Percentiles rank a stretch among this genome's conserved stretches.
These are phyloP conservation scores for Pinus taeda DNA, from an alignment of 75 land plant species.

Conservation along the genomic window DNA sequence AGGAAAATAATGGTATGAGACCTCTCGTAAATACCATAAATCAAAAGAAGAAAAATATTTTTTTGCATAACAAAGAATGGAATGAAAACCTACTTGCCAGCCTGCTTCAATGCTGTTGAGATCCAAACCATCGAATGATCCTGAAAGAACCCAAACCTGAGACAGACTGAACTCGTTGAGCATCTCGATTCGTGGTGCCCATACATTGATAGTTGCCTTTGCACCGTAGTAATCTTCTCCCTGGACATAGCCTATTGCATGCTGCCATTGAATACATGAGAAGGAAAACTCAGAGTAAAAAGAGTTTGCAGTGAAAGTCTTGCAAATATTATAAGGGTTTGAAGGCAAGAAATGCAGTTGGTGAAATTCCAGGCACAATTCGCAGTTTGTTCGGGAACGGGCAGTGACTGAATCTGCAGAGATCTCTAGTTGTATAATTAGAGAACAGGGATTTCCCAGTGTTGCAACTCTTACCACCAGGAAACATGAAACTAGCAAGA, in stretches of 20 bases:
- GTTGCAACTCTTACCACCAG: no score
- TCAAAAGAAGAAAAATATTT: background rate
- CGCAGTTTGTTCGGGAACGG: no score
- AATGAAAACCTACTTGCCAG: conserved; percentile 73
- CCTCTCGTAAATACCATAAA: background rate
- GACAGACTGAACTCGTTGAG: conserved; percentile 75
- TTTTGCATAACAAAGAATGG: background rate
- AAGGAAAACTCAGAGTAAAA: no score
- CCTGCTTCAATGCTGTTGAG: conserved; percentile 93
- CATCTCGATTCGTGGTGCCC: conserved; percentile 55
- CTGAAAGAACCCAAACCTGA: conserved; percentile 79
- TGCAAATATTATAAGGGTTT: no score
- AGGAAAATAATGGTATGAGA: conserved; percentile 56
- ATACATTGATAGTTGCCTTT: conserved; percentile 70
- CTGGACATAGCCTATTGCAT: conserved; percentile 80
- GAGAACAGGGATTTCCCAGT: no score
- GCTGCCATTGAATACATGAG: conserved; percentile 86
- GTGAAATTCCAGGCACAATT: no score
- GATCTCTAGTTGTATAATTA: no score
- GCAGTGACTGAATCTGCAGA: no score
- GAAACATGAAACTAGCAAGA: no score
- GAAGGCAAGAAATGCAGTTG: no score
- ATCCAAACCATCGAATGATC: conserved; percentile 69
- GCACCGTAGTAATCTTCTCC: conserved; percentile 80
- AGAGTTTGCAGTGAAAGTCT: no score